Conservation (phyloP, 2,329 filamentous ascomycete genomes). For the Pseudogymnoascus sp. region DNA sequence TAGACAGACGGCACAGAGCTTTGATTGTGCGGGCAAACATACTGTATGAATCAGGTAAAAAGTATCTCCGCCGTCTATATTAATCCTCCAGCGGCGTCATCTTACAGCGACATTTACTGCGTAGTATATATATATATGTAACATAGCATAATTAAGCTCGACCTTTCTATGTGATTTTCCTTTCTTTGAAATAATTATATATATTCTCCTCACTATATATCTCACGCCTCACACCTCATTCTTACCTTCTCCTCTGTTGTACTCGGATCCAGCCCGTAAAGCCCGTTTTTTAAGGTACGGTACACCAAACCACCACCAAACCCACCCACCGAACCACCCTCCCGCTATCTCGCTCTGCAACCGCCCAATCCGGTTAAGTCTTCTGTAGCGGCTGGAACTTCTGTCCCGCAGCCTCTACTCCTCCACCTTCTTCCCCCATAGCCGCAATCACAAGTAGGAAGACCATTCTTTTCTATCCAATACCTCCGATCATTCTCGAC, state of each 20-base stretch:
- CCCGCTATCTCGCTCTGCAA: slow-evolving; percentile 12
- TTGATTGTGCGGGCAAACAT: not conserved
- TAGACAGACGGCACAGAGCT: not conserved
- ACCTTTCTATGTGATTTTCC: not conserved
- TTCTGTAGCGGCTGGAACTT: slow-evolving; percentile 4
- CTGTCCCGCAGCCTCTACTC: slow-evolving; percentile 1
- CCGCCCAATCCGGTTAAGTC: slow-evolving; percentile 10
- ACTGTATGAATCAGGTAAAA: not conserved
- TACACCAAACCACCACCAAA: not conserved
- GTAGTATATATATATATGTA: not conserved
- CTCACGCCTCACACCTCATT: not conserved
- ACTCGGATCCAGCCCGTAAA: not conserved
- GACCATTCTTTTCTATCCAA: not conserved
- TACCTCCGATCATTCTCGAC: not conserved
- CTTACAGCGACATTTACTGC: not conserved
- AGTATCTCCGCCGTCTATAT: not conserved
- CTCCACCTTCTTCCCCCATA: not conserved
- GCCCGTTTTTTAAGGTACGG: not conserved
- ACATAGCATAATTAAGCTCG: not conserved
- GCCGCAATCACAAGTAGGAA: not conserved
- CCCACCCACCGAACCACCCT: slow-evolving; percentile 9
- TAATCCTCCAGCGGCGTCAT: not conserved
- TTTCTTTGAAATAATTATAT: not conserved
- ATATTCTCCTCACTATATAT: not conserved
- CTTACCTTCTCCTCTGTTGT: not conserved